Base-by-base conservation (phyloP, 306 rosid species). In the Citrullus colocynthis region DNA sequence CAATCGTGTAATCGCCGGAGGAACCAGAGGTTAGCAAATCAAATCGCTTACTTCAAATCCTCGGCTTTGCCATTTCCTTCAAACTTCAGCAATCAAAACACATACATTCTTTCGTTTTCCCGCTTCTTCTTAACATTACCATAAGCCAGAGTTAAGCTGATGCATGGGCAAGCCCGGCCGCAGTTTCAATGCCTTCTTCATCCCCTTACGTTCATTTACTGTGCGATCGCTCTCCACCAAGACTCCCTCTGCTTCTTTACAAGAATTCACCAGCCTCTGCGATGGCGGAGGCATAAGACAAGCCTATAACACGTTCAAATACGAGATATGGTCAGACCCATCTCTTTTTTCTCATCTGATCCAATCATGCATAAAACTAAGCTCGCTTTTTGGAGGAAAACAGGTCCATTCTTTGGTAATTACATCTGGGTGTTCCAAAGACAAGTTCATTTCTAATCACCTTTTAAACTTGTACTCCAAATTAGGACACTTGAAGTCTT, bases 381-480 rank as follows among this genome's bases (percentile, higher is more conserved):
- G 84, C 66, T 90, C 93, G 30, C 71, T 88, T 73, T 73, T 82
- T 32, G 65, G 88, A 16, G 95, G 84, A 57, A 88, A 86, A 72
- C 98, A 95, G 82, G 82, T 92, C 57, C 98, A 95, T 81, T 89
- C 90, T 67, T 78, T 90, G 82, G 82, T 89, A 3, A 55, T 92
- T 44, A 89, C 97, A 45, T 95, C 96, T 74, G 97, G 97, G 44
- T 79, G 85, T 85, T 88, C 86, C 78, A 30, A 84, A 3, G 91
- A 92, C 85, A 92, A 80, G 88, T 95, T 92, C 86, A 37, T 90
- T 56, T 89, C 85, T 75, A 95, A 92, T 81, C 96, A 92, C 79
- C 89, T 95, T 75, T 82, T 90, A 5, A 90, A 92, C 80, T 82
- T 95, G 49, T 95, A 95, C 89, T 83, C 97, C 72, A 92, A 95